A percentile compares a stretch with the other conserved stretches of the same genome.
Conservation (phyloP, 2,329 filamentous ascomycete species). For the Alternaria solani region DNA sequence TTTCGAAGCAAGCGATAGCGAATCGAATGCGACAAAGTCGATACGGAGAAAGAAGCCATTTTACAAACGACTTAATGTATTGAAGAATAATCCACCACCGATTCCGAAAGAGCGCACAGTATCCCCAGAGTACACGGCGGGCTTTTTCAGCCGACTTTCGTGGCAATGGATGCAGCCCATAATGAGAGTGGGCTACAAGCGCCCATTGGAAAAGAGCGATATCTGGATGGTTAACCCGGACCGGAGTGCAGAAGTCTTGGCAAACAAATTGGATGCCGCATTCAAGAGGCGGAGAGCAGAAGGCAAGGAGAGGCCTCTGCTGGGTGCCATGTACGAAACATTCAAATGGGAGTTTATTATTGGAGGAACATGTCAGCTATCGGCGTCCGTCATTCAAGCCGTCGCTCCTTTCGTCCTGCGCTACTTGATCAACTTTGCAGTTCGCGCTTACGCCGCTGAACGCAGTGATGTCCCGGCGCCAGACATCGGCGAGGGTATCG, state of each 20-base stretch:
- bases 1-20: conserved; percentile 42
- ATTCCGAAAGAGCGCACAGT: conserved; percentile 62
- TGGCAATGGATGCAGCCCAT: conserved; percentile 92
- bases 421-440: conserved; percentile 85
- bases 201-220: conserved; percentile 82
- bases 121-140: conserved; percentile 76
- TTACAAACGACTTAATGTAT: conserved; percentile 63
- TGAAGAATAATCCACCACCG: conserved; percentile 62
- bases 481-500: conserved; percentile 76
- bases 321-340: conserved; percentile 85
- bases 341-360: conserved; percentile 86
- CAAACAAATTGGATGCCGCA: conserved; percentile 69
- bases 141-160: conserved; percentile 76
- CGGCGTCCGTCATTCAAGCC: conserved; percentile 75
- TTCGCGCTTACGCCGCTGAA: conserved; percentile 76
- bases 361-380: conserved; percentile 78
- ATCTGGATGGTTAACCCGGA: conserved; percentile 89
- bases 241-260: conserved; percentile 74
- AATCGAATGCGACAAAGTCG: conserved; percentile 38
- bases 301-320: conserved; percentile 75
- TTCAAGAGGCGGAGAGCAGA: conserved; percentile 71
- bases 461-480: conserved; percentile 65
- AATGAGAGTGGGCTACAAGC: conserved; percentile 85
- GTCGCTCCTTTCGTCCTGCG: conserved; percentile 85
- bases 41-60: conserved; percentile 59